phyloP scores from a whole-genome alignment of 2,329 filamentous ascomycete genomes.

The Cordyceps tenuipes region DNA sequence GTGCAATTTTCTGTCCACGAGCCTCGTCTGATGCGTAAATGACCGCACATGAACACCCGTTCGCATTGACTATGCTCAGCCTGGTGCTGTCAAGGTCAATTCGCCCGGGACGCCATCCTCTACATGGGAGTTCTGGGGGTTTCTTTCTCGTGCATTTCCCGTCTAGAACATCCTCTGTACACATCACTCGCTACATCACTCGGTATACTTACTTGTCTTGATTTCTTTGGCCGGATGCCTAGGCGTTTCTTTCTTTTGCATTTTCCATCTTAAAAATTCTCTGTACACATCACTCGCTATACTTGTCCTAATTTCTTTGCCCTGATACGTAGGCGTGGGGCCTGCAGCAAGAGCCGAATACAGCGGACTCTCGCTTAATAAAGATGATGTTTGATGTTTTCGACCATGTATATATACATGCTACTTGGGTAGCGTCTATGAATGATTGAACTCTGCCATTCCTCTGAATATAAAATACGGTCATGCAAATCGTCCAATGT shows the following conservation, averaged over 20 bases:
- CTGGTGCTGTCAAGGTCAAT: background rate
- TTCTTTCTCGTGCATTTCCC: background rate
- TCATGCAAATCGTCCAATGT: background rate
- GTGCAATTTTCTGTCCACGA: background rate
- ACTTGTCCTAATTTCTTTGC: background rate
- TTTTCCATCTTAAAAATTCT: background rate
- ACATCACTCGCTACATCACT: background rate
- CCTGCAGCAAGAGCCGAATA: background rate
- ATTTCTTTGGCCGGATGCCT: background rate
- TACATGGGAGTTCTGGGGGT: too few relatives aligned
- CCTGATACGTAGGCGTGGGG: background rate
- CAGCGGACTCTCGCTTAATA: constrained; percentile 6
- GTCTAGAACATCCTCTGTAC: background rate
- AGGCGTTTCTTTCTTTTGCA: background rate
- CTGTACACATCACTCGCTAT: background rate
- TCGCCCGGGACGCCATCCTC: background rate
- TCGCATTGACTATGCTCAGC: background rate
- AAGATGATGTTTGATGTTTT: background rate
- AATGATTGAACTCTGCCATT: background rate
- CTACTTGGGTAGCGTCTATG: background rate
- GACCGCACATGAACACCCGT: background rate
- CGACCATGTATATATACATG: background rate
- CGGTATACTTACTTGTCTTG: too few relatives aligned
- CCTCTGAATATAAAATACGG: background rate
- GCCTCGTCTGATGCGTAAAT: background rate